A percentile compares a stretch with the other conserved stretches of the same genome.
phyloP scores from a whole-genome alignment of 176 grass and related monocot species.

The Carex littledalei region DNA sequence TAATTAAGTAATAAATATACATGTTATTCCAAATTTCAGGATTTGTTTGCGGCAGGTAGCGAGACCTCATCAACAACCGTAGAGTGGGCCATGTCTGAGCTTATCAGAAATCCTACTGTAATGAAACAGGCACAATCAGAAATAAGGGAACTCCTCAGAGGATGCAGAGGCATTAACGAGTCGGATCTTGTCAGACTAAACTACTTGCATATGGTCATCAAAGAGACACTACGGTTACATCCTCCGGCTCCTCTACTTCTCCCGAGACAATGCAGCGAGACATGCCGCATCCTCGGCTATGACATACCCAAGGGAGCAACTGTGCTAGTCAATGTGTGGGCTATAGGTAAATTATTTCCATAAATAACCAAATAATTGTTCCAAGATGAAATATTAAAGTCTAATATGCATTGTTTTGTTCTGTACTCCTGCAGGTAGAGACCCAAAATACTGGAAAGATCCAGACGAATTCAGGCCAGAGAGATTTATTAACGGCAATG shows the following conservation, averaged over 20 bases:
- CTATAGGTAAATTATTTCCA: constrained; percentile 10
- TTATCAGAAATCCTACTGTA: not conserved
- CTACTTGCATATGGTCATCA: not conserved
- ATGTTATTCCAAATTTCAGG: not conserved
- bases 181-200: constrained; percentile 1
- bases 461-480: constrained; percentile 26
- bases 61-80: not conserved
- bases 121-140: constrained; percentile 7
- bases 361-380: not conserved
- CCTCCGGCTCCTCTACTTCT: not conserved
- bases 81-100: not conserved
- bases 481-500: constrained; percentile 7
- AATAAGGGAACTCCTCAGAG: not conserved
- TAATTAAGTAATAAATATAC: not conserved
- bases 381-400: too few relatives aligned
- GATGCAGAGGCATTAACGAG: not conserved
- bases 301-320: not conserved
- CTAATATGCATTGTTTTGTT: too few relatives aligned
- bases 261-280: not conserved
- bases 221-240: not conserved
- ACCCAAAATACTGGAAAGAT: constrained; percentile 18
- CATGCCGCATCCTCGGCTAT: not conserved
- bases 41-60: not conserved
- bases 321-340: constrained; percentile 3
- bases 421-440: not conserved